These are phyloP conservation scores for Diaporthe capsici DNA, from an alignment of 2,329 filamentous ascomycete species.

Conservation along the genomic window DNA sequence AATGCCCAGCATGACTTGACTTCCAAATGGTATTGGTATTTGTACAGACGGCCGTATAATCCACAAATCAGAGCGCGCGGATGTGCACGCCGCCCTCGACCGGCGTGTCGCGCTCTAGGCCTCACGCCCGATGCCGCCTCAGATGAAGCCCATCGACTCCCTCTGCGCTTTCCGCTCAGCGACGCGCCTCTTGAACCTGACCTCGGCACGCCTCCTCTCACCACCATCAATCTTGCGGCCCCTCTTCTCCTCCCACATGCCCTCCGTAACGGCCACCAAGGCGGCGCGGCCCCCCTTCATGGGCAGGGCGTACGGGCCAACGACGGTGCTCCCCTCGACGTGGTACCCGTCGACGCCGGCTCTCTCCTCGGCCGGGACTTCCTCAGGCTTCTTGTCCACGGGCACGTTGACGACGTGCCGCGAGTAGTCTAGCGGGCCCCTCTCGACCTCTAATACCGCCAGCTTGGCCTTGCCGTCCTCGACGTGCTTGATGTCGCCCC, in stretches of 20 bases:
- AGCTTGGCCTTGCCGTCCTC: constrained; percentile 67
- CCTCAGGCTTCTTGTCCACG: constrained; percentile 56
- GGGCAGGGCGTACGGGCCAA: constrained; percentile 80
- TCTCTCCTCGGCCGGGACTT: constrained; percentile 55
- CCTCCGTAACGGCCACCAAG: constrained; percentile 80
- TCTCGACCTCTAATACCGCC: constrained; percentile 58
- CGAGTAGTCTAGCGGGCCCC: constrained; percentile 56
- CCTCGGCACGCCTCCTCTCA: constrained; percentile 88
- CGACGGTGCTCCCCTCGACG: constrained; percentile 78
- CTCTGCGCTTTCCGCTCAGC: constrained; percentile 80
- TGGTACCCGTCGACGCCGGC: constrained; percentile 75
- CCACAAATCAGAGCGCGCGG: background rate
- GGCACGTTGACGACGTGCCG: constrained; percentile 71
- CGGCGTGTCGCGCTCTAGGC: background rate
- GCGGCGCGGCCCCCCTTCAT: constrained; percentile 76
- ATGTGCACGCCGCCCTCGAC: background rate
- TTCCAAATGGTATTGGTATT: background rate
- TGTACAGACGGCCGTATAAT: background rate
- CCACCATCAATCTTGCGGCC: constrained; percentile 96
- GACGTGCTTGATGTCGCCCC: constrained; percentile 85
- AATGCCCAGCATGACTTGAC: background rate
- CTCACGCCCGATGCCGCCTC: background rate
- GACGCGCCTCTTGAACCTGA: constrained; percentile 87
- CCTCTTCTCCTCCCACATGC: constrained; percentile 91
- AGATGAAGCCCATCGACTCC: constrained; percentile 49